A percentile compares a stretch with the other conserved stretches of the same genome.
Evolutionary conservation across 2,329 filamentous ascomycete genomes (phyloP).

Genomic region (Ophiostoma perfectum): DNA sequence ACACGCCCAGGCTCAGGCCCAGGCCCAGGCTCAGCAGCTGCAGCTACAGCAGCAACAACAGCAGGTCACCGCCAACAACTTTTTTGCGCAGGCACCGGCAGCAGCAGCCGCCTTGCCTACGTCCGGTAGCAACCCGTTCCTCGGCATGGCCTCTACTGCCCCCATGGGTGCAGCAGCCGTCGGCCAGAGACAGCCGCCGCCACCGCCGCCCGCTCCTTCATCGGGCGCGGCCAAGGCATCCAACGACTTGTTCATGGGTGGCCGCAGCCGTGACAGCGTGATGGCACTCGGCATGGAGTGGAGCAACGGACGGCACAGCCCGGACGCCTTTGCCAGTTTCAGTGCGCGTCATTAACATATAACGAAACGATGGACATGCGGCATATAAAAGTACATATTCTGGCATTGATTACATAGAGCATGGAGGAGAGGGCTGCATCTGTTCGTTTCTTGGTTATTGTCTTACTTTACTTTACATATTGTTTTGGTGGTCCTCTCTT

Average conservation of each 20-base stretch:
- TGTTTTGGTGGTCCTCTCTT: slow-evolving; percentile 5
- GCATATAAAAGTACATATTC: slow-evolving; percentile 14
- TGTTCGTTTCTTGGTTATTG: not conserved
- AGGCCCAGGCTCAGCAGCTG: not conserved
- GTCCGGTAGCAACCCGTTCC: not conserved
- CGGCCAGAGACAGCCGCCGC: slow-evolving; percentile 21
- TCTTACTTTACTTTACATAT: slow-evolving; percentile 6
- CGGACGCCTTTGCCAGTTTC: slow-evolving; percentile 72
- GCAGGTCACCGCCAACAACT: not conserved
- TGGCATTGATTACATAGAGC: not conserved
- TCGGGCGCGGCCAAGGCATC: slow-evolving; percentile 26
- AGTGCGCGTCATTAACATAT: slow-evolving; percentile 52
- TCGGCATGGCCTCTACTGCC: slow-evolving; percentile 6
- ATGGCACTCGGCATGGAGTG: slow-evolving; percentile 60
- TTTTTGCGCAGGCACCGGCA: not conserved
- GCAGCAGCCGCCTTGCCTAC: not conserved
- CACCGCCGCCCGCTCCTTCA: slow-evolving; percentile 24
- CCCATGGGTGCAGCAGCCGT: not conserved
- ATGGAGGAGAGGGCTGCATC: not conserved
- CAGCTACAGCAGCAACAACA: slow-evolving; percentile 25
- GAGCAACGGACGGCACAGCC: slow-evolving; percentile 68
- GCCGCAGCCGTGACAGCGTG: slow-evolving; percentile 66
- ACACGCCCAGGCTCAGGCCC: slow-evolving; percentile 13
- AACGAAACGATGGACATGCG: not conserved
- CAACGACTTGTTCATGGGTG: slow-evolving; percentile 31